These are phyloP conservation scores for Podosphaera fusca DNA, from an alignment of 2,329 filamentous ascomycete genomes.

Conservation along the genomic window DNA sequence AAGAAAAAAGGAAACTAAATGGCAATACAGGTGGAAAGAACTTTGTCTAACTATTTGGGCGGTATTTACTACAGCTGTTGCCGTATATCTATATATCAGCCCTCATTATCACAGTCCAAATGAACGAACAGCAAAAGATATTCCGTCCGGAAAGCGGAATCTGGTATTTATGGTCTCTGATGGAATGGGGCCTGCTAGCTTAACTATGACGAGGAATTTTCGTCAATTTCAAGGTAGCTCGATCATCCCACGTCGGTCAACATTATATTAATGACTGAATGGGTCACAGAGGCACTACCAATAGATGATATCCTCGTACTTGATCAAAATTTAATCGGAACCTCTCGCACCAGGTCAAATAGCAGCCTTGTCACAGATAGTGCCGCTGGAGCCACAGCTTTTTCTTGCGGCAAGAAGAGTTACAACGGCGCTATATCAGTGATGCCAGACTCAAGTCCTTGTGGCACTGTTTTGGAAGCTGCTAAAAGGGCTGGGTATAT, in stretches of 20 bases:
- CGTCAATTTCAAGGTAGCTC: conserved; percentile 41
- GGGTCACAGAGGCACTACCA: conserved; percentile 33
- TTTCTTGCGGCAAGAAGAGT: conserved; percentile 77
- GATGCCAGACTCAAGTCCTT: conserved; percentile 62
- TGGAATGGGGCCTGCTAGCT: conserved; percentile 86
- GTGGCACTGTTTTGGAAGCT: conserved; percentile 80
- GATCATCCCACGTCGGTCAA: background rate
- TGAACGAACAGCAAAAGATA: conserved; percentile 6
- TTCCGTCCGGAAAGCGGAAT: conserved; percentile 52
- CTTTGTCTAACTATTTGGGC: conserved; percentile 64
- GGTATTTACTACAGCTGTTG: conserved; percentile 50
- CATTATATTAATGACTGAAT: background rate
- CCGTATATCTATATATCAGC: conserved; percentile 61
- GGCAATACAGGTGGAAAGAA: conserved; percentile 44
- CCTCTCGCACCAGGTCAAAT: conserved; percentile 64
- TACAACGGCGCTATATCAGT: conserved; percentile 95
- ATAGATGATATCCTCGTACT: conserved; percentile 54
- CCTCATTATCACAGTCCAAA: conserved; percentile 40
- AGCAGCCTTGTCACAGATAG: conserved; percentile 82
- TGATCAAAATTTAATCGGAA: conserved; percentile 76
- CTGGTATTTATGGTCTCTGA: conserved; percentile 98
- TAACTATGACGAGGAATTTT: conserved; percentile 70
- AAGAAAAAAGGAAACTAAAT: conserved; percentile 11
- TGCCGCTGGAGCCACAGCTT: conserved; percentile 90
- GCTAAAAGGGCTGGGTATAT: conserved; percentile 79